Evolutionary conservation across 306 rosid species (phyloP), one percentile per base, ranked within the genome.

Genomic region (Elaeagnus macrophylla): DNA sequence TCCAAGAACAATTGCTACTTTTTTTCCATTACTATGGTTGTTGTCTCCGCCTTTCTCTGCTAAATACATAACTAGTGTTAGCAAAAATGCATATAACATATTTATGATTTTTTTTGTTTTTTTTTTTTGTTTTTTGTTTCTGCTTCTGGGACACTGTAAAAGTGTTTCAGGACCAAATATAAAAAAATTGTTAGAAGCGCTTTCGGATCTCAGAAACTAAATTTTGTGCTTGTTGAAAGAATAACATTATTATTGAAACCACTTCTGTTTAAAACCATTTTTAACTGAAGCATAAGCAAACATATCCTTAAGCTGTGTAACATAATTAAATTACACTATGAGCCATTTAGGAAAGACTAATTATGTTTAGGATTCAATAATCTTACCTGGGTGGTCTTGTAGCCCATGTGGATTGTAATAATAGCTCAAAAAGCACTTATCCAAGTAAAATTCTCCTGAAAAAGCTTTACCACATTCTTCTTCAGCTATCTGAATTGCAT

Each of bases 1-100:
- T 72, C 85, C 97, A 38, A 68, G 64, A 48, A 86, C 9, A 57
- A 86, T 79, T 14, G 91, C 94, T 17, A 68, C 37, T 41, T 62
- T 86, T 46, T 57, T 39, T 2, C 46, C 63, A n/a, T 55, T 63
- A 32, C 12, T 71, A 13, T 37, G 59, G 41, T 53, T 19, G 39
- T 6, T 12, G 12, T 25, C 57, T 46, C 39, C 11, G 12, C 20
- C 39, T 25, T 60, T 12, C 10, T 62, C 86, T 72, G 68, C 37
- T 20, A n/a, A 43, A 7, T 19, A 50, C 11, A 10, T 12, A 14
- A 5, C 16, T 32, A 3, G 49, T 10, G 11, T 18, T 36, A 13
- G 40, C 37, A 25, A 45, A 25, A 13, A 36, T 5, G 9, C 9
- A 16, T 61, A 16, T 14, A 15, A 10, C 8, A n/a, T 1, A 55